Base-by-base conservation (phyloP, 352 stramenopile genomes). In the Pythium dissotocum region DNA sequence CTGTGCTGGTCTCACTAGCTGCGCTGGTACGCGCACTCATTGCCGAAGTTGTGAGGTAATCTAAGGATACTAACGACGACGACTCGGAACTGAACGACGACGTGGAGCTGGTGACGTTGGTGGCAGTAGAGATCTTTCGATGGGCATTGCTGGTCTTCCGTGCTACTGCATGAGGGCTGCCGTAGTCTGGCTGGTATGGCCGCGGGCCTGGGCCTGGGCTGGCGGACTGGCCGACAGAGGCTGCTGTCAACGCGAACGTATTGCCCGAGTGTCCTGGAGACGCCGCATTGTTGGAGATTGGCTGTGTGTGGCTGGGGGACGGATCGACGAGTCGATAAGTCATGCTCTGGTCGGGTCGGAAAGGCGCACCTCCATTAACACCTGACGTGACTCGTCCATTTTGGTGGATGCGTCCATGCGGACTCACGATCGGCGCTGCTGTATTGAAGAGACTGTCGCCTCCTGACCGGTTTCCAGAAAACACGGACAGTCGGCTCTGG, bases 311-410 rank as follows among this genome's bases (percentile, higher is more conserved):
- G 52, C 56, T 73, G 6, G 67, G 67, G 38, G 67, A 63, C 8
- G 57, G 67, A 28, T 73, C 67, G 9, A 73, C 36, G 35, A 73
- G 54, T 6, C 61, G 67, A 40, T 73, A 73, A 0, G 61, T 69
- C 30, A 52, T 73, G 49, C 56, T 69, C 56, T 63, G 51, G 21
- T 67, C 56, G 16, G 44, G 44, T 14, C 58, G 67, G 61, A 68
- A 69, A 26, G 42, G 7, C 24, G 54, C 42, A 4, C 52, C 13
- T 18, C 14, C 18, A 33, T 33, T 44, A 26, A 38, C 3, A 3
- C 38, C 38, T 46, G 38, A 5, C 38, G 13, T 13, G 8, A 18
- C 38, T 46, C 38, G 38, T 46, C 38, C 38, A 18, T 46, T 46
- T 18, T 13, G 8, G 38, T 46, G 38, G 38, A 46, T 18, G 38